Base-by-base conservation (phyloP, 768 basidiomycete genomes). In the Suillus weaverae region DNA sequence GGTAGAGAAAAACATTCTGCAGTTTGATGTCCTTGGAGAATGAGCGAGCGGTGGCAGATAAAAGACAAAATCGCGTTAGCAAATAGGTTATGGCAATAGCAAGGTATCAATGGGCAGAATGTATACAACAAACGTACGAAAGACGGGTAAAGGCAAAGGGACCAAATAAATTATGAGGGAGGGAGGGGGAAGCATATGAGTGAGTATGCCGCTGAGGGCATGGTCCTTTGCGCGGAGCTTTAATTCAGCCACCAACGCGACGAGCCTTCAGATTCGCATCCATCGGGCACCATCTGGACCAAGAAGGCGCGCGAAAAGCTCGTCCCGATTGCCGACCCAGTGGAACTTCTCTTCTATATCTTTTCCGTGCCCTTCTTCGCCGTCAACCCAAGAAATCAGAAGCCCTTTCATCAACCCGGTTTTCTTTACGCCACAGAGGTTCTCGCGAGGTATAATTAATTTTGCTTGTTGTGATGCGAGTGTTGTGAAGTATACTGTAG, bases 1-100 rank as follows among this genome's bases (percentile, higher is more conserved):
- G 8, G 89, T 81, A 50, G 92, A 86, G 76, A 94, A 97, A 81
- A 97, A 97, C 94, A 97, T 94, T 13, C 50, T 61, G 54, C 41
- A 53, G 50, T 30, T 62, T 38, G 36, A 41, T 30, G 53, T 30
- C 30, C 33, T 50, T 66, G 65, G n/a, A 33, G 16, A 33, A 60
- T 30, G 18, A 59, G 26, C 26, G 43, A 51, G 51, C 18, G 14
- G 26, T 43, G 38, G 22, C 33, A 35, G 41, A 54, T 14, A 54
- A 36, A 41, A 54, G 39, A 26, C 33, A 16, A 26, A 46, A 53
- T 54, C 18, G 48, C 53, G 56, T 44, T 39, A 54, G 62, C 61
- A 46, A 44, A 64, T 16, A 38, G 39, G 32, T 59, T 64, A 44
- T n/a, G 35, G 57, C 50, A 67, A 64, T 53, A 50, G 53, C 66